These are phyloP conservation scores for Pleurotus sapidus DNA, from an alignment of 768 basidiomycete species.

Conservation along the genomic window DNA sequence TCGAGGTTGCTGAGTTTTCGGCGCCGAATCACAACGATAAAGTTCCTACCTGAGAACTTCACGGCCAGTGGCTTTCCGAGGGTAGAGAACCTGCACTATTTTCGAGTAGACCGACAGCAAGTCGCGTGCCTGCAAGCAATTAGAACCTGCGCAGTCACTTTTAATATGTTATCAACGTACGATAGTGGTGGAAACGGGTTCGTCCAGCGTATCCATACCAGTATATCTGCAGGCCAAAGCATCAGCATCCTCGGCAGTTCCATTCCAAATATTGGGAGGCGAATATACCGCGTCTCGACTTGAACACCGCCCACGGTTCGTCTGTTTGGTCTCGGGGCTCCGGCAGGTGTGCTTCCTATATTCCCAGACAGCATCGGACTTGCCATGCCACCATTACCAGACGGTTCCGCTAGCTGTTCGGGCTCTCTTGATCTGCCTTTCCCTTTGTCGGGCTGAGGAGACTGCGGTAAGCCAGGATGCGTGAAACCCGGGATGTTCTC, in stretches of 20 bases:
- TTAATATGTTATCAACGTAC: conserved; percentile 39
- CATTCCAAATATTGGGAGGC: not conserved
- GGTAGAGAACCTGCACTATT: conserved; percentile 91
- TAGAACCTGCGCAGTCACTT: not conserved
- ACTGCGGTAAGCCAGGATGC: conserved; percentile 49
- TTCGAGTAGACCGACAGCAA: conserved; percentile 89
- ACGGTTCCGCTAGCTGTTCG: conserved; percentile 48
- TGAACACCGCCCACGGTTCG: conserved; percentile 81
- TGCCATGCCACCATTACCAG: conserved; percentile 25
- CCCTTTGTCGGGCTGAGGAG: conserved; percentile 60
- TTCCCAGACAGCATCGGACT: conserved; percentile 60
- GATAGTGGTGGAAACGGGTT: conserved; percentile 86
- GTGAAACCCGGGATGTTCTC: conserved; percentile 79
- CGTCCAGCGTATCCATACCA: conserved; percentile 88
- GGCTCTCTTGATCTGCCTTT: conserved; percentile 63
- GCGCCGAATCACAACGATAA: not conserved
- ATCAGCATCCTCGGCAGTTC: not conserved
- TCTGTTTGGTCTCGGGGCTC: conserved; percentile 41
- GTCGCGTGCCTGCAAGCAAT: conserved; percentile 68
- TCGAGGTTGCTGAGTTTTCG: not conserved
- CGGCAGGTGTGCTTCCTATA: conserved; percentile 54
- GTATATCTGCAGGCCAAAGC: conserved; percentile 54
- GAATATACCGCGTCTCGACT: conserved; percentile 79
- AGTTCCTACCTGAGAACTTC: conserved; percentile 70
- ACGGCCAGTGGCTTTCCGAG: conserved; percentile 66